A percentile compares a stretch with the other conserved stretches of the same genome.
Conservation (phyloP, 2,329 filamentous ascomycete species). For the Plenodomus biglobosus region DNA sequence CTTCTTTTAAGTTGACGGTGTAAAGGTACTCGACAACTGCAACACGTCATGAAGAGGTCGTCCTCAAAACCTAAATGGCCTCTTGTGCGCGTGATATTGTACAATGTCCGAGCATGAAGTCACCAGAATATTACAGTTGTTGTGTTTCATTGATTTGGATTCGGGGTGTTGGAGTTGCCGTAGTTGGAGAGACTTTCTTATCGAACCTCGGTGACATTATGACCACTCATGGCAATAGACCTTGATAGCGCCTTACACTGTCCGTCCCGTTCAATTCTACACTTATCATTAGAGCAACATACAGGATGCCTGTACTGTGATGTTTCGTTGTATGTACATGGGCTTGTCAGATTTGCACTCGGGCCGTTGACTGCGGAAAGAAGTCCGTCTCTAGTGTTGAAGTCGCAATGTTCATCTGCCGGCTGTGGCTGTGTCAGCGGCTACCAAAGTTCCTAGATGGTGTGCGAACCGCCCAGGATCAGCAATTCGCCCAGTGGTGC, state of each 20-base stretch:
- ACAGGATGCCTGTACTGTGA: not conserved
- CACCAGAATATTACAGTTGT: no score
- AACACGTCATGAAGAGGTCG: no score
- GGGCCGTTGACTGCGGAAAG: not conserved
- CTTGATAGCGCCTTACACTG: not conserved
- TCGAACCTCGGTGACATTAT: not conserved
- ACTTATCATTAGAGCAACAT: not conserved
- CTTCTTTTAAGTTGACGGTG: no score
- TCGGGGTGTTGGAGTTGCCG: not conserved
- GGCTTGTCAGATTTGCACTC: not conserved
- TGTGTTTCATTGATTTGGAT: no score
- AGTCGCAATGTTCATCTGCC: not conserved
- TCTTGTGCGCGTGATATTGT: no score
- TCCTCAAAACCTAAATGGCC: no score
- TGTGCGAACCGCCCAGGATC: not conserved
- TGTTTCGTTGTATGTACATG: no score
- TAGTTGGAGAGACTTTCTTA: not conserved
- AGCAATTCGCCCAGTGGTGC: not conserved
- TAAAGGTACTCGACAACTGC: no score
- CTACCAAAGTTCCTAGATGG: not conserved
- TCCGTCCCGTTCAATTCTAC: not conserved
- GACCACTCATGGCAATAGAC: not conserved
- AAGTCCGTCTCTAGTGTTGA: not conserved
- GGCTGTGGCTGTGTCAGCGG: not conserved
- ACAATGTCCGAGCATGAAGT: no score